A percentile compares a stretch with the other conserved stretches of the same genome.
phyloP scores from a whole-genome alignment of 1,139 yeast genomes.

The Yarrowia galli region DNA sequence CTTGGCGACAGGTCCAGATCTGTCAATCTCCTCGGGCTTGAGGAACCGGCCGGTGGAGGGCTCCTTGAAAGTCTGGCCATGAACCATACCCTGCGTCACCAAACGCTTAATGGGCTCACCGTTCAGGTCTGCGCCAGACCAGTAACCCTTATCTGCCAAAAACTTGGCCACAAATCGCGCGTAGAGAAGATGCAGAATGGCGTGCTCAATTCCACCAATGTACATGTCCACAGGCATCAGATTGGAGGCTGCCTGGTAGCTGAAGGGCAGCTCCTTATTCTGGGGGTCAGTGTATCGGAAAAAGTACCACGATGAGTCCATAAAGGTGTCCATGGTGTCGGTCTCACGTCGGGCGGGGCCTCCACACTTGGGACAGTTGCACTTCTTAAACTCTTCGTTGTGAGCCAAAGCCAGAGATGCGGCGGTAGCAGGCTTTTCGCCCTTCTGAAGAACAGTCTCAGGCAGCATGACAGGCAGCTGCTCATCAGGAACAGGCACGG shows the following conservation, averaged over 20 bases:
- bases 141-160: slow-evolving; percentile 64
- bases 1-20: slow-evolving; percentile 54
- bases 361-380: slow-evolving; percentile 83
- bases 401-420: slow-evolving; percentile 55
- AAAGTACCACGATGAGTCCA: slow-evolving; percentile 97
- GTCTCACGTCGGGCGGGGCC: slow-evolving; percentile 83
- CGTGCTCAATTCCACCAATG: slow-evolving; percentile 96
- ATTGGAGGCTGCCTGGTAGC: slow-evolving; percentile 58
- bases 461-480: slow-evolving; percentile 87
- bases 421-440: slow-evolving; percentile 63
- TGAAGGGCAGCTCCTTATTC: slow-evolving; percentile 64
- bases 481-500: slow-evolving; percentile 86
- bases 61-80: slow-evolving; percentile 81
- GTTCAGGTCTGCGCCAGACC: slow-evolving; percentile 58
- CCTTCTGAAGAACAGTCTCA: slow-evolving; percentile 52
- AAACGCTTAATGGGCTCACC: slow-evolving; percentile 84
- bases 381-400: slow-evolving; percentile 72
- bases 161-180: slow-evolving; percentile 86
- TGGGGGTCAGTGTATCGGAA: slow-evolving; percentile 82
- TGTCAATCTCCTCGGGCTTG: slow-evolving; percentile 74
- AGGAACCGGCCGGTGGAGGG: slow-evolving; percentile 77
- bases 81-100: slow-evolving; percentile 98
- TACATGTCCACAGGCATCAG: slow-evolving; percentile 87
- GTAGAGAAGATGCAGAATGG: slow-evolving; percentile 86
- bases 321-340: slow-evolving; percentile 98